phyloP scores from a whole-genome alignment of 139 green algal genomes.

The Deuterostichococcus epilithicus region DNA sequence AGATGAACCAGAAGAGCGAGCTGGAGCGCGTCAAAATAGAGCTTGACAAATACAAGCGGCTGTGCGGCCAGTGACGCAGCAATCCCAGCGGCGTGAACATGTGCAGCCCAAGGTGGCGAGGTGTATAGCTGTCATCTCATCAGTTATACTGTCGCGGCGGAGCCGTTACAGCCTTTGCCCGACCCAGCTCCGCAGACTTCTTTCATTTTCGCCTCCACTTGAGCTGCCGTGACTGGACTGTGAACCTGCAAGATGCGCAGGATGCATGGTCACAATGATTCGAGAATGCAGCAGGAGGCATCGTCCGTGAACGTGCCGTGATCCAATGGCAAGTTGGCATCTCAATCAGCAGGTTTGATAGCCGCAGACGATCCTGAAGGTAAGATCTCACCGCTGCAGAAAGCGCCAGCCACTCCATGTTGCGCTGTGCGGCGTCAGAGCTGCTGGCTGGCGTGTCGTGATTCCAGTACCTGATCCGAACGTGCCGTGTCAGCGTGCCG shows the following conservation, averaged over 20 bases:
- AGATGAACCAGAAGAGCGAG: neutral
- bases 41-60: neutral
- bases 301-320: too few relatives aligned
- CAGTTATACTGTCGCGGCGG: too few relatives aligned
- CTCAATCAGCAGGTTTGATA: too few relatives aligned
- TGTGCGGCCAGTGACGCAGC: neutral
- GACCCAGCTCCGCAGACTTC: too few relatives aligned
- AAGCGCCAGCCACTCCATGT: neutral
- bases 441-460: neutral
- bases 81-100: too few relatives aligned
- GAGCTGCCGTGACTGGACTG: neutral
- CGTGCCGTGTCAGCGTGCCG: neutral
- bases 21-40: neutral
- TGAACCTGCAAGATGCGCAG: neutral
- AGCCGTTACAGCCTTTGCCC: too few relatives aligned
- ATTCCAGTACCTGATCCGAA: neutral
- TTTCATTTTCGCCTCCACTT: neutral
- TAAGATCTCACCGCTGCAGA: neutral
- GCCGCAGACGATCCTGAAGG: too few relatives aligned
- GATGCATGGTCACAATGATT: too few relatives aligned
- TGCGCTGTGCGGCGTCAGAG: neutral
- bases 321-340: too few relatives aligned
- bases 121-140: too few relatives aligned
- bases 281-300: too few relatives aligned
- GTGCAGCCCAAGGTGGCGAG: too few relatives aligned